Conservation (phyloP, 1,284 basidiomycete genomes). For the Kwoniella shivajii region DNA sequence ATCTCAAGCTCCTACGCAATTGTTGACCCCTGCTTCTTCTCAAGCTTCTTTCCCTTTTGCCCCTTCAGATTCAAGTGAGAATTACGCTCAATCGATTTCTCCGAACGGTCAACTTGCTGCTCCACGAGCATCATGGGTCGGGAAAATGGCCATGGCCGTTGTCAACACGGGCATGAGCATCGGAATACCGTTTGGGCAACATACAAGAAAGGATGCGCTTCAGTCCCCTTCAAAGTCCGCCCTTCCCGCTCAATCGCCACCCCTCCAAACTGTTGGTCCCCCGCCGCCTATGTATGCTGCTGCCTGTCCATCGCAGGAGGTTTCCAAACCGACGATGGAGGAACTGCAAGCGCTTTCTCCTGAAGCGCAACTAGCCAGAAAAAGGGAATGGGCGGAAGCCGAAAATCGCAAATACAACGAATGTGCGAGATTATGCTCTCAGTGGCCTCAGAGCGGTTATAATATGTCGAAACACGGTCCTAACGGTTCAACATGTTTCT, state of each 20-base stretch:
- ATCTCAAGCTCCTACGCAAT: conserved; percentile 11
- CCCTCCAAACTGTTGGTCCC: neutral
- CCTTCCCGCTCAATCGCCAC: neutral
- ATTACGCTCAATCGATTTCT: neutral
- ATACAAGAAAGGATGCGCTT: conserved; percentile 14
- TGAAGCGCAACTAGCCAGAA: conserved; percentile 14
- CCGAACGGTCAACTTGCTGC: neutral
- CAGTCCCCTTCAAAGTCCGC: neutral
- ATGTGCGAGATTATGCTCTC: conserved; percentile 54
- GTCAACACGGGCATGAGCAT: conserved; percentile 35
- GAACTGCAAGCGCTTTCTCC: conserved; percentile 13
- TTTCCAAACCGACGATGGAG: conserved; percentile 8
- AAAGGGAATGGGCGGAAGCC: conserved; percentile 39
- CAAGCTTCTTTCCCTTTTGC: conserved; percentile 3
- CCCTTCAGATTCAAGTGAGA: neutral
- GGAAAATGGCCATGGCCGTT: conserved; percentile 47
- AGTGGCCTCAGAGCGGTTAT: conserved; percentile 79
- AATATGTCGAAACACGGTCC: conserved; percentile 73
- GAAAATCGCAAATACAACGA: conserved; percentile 39
- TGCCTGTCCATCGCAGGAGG: neutral
- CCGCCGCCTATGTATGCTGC: neutral
- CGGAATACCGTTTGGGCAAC: conserved; percentile 25
- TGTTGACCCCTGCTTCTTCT: conserved; percentile 11
- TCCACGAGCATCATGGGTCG: conserved; percentile 41
- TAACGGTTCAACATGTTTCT: conserved; percentile 59